Conservation (phyloP, 306 rosid species). For the Cicer yamashitae region DNA sequence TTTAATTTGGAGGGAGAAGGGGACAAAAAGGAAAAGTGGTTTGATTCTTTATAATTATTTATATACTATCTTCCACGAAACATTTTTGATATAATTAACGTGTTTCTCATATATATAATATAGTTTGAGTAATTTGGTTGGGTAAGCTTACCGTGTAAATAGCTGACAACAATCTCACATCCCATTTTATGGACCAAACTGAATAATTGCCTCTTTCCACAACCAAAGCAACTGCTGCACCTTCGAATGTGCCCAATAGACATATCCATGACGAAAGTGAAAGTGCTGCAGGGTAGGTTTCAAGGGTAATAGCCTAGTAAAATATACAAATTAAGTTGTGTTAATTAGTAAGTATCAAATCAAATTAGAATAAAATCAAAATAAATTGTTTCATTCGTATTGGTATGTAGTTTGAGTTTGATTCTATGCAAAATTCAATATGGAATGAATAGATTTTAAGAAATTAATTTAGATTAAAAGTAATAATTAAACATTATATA, state of each 20-base stretch:
- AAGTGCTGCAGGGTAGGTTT: constrained; percentile 79
- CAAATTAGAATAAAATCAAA: not conserved
- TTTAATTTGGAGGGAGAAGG: too few species aligned
- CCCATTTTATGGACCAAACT: constrained; percentile 73
- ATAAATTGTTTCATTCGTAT: not conserved
- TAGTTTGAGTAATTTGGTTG: not conserved
- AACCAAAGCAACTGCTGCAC: constrained; percentile 67
- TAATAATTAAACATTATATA: too few species aligned
- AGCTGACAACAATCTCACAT: constrained; percentile 57
- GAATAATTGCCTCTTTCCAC: constrained; percentile 72
- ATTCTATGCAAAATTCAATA: too few species aligned
- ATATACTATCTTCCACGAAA: too few species aligned
- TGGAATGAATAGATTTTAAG: too few species aligned
- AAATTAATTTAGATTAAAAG: too few species aligned
- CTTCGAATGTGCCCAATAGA: constrained; percentile 73
- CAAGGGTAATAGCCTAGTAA: constrained; percentile 70
- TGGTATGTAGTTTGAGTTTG: not conserved
- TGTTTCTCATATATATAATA: too few species aligned
- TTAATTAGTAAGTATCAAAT: not conserved
- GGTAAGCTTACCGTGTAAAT: constrained; percentile 59
- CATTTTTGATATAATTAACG: too few species aligned
- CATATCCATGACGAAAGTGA: constrained; percentile 95
- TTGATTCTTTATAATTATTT: too few species aligned
- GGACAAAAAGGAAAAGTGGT: too few species aligned
- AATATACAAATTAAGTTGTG: not conserved